Evolutionary conservation across 2,329 filamentous ascomycete genomes (phyloP).

Genomic region (Pseudogymnoascus sp.): DNA sequence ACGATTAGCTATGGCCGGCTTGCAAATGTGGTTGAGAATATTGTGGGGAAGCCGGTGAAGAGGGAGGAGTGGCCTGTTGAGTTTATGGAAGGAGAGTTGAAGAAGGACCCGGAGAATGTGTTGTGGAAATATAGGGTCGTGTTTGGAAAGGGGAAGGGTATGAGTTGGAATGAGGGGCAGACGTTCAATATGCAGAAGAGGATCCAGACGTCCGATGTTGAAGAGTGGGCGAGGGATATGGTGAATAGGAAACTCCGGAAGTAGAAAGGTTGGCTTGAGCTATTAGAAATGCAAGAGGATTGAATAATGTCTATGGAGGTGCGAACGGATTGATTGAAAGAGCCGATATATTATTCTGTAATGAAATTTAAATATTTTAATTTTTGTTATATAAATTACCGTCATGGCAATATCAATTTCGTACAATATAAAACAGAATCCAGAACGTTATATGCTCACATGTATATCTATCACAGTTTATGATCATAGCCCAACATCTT

Average conservation of each 20-base stretch:
- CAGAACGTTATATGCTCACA: background rate
- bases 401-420: background rate
- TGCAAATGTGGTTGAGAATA: constrained; percentile 46
- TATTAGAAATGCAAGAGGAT: background rate
- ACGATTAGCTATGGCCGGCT: constrained; percentile 52
- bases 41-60: constrained; percentile 37
- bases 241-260: background rate
- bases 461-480: background rate
- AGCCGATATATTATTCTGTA: background rate
- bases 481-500: background rate
- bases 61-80: constrained; percentile 46
- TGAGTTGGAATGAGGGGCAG: constrained; percentile 49
- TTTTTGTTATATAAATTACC: background rate
- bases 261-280: background rate
- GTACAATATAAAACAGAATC: background rate
- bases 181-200: constrained; percentile 49
- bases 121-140: constrained; percentile 56
- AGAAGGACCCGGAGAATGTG: constrained; percentile 39
- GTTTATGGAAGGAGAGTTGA: constrained; percentile 41
- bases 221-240: constrained; percentile 28
- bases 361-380: background rate
- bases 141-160: constrained; percentile 53
- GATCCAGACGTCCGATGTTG: constrained; percentile 40
- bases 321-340: background rate
- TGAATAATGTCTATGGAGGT: background rate